Conservation (phyloP, 768 basidiomycete species). For the Suillus ampliporus region DNA sequence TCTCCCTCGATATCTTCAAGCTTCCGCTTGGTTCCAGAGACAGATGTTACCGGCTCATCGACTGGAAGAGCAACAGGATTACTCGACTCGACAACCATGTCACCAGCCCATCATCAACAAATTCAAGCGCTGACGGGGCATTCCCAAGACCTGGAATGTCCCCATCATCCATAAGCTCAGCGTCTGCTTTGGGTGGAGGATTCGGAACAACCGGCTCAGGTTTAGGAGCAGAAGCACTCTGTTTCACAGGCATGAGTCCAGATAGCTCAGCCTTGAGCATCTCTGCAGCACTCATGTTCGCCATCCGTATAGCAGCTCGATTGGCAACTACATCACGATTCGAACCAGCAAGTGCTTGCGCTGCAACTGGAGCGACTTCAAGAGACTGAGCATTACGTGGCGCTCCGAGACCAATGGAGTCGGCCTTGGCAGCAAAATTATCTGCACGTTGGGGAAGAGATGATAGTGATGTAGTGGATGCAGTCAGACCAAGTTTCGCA, state of each 20-base stretch:
- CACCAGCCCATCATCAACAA: conserved; percentile 33
- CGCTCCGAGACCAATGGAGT: conserved; percentile 79
- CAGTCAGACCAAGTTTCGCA: conserved; percentile 32
- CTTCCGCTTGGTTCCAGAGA: conserved; percentile 51
- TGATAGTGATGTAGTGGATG: conserved; percentile 38
- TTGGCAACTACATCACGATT: conserved; percentile 92
- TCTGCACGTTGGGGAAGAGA: conserved; percentile 68
- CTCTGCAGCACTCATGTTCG: conserved; percentile 96
- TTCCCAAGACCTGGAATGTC: conserved; percentile 42
- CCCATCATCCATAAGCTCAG: conserved; percentile 36
- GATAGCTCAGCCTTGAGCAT: conserved; percentile 89
- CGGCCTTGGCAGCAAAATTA: conserved; percentile 76
- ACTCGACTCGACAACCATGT: conserved; percentile 24
- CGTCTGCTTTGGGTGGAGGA: conserved; percentile 30
- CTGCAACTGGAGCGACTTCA: conserved; percentile 61
- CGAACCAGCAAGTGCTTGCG: conserved; percentile 80
- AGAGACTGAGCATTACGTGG: conserved; percentile 62
- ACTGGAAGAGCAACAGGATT: conserved; percentile 16
- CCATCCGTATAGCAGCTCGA: conserved; percentile 89
- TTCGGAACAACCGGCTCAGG: conserved; percentile 44
- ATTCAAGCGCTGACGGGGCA: conserved; percentile 24
- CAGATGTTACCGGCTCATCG: conserved; percentile 26
- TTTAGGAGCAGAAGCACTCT: conserved; percentile 33
- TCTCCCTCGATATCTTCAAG: conserved; percentile 50
- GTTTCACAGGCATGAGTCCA: conserved; percentile 51